Evolutionary conservation across 2,329 filamentous ascomycete genomes (phyloP).

Genomic region (Cladosporium halotolerans): DNA sequence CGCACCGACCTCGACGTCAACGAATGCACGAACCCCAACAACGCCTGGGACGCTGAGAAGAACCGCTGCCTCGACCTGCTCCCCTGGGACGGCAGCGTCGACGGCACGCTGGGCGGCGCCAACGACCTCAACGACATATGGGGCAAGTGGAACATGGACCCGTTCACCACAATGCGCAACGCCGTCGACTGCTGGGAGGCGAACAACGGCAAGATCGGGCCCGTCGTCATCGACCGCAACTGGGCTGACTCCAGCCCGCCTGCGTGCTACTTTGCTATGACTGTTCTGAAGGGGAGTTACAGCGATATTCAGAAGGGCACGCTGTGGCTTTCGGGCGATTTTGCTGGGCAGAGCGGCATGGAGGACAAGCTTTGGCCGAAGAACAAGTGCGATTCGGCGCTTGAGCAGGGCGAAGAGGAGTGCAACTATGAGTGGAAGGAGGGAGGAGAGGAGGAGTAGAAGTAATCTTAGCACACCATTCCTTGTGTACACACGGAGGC

Average conservation of each 20-base stretch:
- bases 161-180: constrained; percentile 3
- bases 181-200: constrained; percentile 6
- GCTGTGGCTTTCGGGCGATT: not conserved
- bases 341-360: constrained; percentile 1
- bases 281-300: not conserved
- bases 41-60: constrained; percentile 1
- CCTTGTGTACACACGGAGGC: no score
- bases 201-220: constrained; percentile 1
- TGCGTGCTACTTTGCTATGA: constrained; percentile 4
- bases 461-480: no score
- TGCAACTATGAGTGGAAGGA: not conserved
- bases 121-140: constrained; percentile 6
- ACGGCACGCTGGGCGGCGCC: not conserved
- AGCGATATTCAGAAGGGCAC: not conserved
- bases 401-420: not conserved
- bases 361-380: constrained; percentile 2
- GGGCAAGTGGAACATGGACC: constrained; percentile 1
- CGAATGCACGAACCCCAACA: not conserved
- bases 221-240: not conserved
- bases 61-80: not conserved
- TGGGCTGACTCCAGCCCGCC: not conserved
- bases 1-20: not conserved
- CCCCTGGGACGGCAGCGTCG: constrained; percentile 2
- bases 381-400: not conserved
- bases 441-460: no score